A percentile compares a stretch with the other conserved stretches of the same genome.
phyloP scores from a whole-genome alignment of 257 asterid genomes.

The Misopates orontium region DNA sequence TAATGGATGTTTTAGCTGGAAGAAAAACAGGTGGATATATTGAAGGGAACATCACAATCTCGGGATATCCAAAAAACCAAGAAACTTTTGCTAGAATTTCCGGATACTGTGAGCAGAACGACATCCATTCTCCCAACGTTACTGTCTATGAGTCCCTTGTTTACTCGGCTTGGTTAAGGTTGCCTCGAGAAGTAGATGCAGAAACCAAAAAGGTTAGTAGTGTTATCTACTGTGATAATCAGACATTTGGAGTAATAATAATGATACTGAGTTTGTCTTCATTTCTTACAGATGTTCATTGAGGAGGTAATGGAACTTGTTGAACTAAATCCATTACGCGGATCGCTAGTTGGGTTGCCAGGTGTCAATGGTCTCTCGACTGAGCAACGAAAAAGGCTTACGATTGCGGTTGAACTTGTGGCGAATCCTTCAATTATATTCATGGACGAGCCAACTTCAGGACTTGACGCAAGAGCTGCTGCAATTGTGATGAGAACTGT shows the following conservation, averaged over 20 bases:
- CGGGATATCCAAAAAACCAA: constrained; percentile 75
- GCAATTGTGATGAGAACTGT: constrained; percentile 88
- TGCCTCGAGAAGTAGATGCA: constrained; percentile 52
- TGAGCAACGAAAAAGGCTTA: constrained; percentile 77
- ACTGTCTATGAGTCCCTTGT: constrained; percentile 69
- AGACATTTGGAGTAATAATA: not conserved
- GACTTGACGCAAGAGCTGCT: constrained; percentile 83
- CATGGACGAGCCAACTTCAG: constrained; percentile 90
- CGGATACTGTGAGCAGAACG: constrained; percentile 83
- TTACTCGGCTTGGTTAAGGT: constrained; percentile 74
- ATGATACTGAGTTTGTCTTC: not conserved
- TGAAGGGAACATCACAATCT: constrained; percentile 60
- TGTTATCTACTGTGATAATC: not conserved
- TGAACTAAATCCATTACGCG: constrained; percentile 58
- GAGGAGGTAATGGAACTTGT: constrained; percentile 85
- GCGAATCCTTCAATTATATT: constrained; percentile 83
- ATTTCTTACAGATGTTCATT: constrained; percentile 54
- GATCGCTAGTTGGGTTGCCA: constrained; percentile 65
- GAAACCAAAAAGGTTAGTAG: constrained; percentile 44
- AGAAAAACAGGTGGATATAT: constrained; percentile 81
- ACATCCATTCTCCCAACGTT: constrained; percentile 78
- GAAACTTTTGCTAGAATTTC: constrained; percentile 71
- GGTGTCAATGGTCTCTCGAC: constrained; percentile 77
- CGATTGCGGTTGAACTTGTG: constrained; percentile 80
- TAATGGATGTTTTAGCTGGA: constrained; percentile 82